These are phyloP conservation scores for Calonectria hongkongensis DNA, from an alignment of 2,329 filamentous ascomycete species.

Conservation along the genomic window DNA sequence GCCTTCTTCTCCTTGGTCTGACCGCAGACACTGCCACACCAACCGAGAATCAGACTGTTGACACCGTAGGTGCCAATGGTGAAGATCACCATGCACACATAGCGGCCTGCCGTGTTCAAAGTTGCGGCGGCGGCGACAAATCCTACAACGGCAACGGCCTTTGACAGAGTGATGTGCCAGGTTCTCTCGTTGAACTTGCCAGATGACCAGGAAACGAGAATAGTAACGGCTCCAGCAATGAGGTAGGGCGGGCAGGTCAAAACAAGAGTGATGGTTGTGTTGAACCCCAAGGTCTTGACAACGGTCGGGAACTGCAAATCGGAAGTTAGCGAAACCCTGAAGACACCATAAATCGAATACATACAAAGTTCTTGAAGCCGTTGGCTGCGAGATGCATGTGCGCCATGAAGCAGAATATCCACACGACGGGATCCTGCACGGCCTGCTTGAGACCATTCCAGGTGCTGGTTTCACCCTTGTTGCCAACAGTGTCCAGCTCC, in stretches of 20 bases:
- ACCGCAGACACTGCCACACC: conserved; percentile 63
- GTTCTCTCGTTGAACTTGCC: conserved; percentile 67
- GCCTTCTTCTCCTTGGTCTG: conserved; percentile 69
- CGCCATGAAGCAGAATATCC: conserved; percentile 69
- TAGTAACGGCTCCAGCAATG: conserved; percentile 55
- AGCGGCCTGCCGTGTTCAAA: conserved; percentile 44
- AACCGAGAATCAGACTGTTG: conserved; percentile 66
- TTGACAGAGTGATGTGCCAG: conserved; percentile 67
- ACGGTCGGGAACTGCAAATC: conserved; percentile 46
- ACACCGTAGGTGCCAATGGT: conserved; percentile 62
- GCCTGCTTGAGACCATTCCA: conserved; percentile 67
- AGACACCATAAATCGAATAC: neutral
- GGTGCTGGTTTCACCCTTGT: conserved; percentile 61
- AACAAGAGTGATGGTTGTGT: conserved; percentile 52
- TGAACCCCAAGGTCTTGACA: conserved; percentile 52
- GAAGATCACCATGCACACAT: conserved; percentile 60
- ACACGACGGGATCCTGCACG: conserved; percentile 65
- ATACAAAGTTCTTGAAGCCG: conserved; percentile 61
- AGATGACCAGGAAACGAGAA: conserved; percentile 59
- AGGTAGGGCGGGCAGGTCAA: conserved; percentile 65
- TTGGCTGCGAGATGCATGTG: conserved; percentile 70
- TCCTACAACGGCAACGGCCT: conserved; percentile 60
- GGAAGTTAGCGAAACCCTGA: neutral
- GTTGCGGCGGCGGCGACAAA: conserved; percentile 53
- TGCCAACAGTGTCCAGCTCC: conserved; percentile 67